Evolutionary conservation across 1,284 basidiomycete genomes (phyloP).

Genomic region (Pseudozyma thailandica): DNA sequence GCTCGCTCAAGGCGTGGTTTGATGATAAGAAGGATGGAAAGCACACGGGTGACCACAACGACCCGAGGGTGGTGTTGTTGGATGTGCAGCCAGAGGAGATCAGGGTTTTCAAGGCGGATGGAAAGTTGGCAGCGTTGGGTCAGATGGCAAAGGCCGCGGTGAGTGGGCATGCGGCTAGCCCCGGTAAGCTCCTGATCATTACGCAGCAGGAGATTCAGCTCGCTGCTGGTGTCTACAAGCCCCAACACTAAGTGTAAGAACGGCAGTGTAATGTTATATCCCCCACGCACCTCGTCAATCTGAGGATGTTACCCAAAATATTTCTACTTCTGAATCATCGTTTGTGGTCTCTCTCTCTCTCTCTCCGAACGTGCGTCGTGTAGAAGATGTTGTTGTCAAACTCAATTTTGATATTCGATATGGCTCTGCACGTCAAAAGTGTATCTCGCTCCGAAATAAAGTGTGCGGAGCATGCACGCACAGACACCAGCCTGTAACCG

Average conservation of each 20-base stretch:
- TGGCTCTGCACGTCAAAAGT: too few relatives aligned
- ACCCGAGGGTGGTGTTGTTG: slow-evolving; percentile 83
- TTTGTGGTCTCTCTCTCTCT: too few relatives aligned
- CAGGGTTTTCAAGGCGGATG: slow-evolving; percentile 52
- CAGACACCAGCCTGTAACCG: too few relatives aligned
- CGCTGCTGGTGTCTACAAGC: slow-evolving; percentile 66
- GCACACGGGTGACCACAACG: slow-evolving; percentile 81
- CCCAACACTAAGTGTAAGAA: slow-evolving; percentile 19
- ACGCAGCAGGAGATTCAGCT: slow-evolving; percentile 73
- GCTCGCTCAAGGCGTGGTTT: slow-evolving; percentile 76
- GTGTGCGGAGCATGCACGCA: too few relatives aligned
- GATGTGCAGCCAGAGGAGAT: slow-evolving; percentile 81
- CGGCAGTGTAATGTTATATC: too few relatives aligned
- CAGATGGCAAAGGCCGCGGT: slow-evolving; percentile 74
- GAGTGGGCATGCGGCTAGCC: slow-evolving; percentile 74
- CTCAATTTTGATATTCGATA: too few relatives aligned
- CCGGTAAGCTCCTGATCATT: slow-evolving; percentile 76
- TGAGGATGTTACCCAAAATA: too few relatives aligned
- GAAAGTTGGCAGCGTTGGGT: slow-evolving; percentile 37
- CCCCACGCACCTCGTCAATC: too few relatives aligned
- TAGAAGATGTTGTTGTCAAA: too few relatives aligned
- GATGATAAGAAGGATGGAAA: slow-evolving; percentile 86
- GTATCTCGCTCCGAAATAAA: too few relatives aligned
- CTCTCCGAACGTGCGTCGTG: too few relatives aligned
- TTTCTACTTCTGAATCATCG: too few relatives aligned